phyloP scores from a whole-genome alignment of 2,329 filamentous ascomycete genomes.

The Ceratocystis cacaofunesta region DNA sequence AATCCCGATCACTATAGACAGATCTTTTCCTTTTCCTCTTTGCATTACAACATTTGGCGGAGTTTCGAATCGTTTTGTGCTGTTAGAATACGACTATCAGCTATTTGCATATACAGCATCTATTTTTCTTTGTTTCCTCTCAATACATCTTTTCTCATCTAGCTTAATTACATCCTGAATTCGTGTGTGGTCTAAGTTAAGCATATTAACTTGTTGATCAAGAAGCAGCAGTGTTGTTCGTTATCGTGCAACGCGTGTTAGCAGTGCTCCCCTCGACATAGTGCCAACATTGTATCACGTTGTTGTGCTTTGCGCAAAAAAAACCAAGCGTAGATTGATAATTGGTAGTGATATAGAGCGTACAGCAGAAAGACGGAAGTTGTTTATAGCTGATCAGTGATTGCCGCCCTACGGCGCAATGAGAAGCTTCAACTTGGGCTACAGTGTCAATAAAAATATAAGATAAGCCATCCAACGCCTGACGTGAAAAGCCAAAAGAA shows the following conservation, averaged over 20 bases:
- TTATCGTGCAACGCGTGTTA: neutral
- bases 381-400: neutral
- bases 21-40: conserved; percentile 3
- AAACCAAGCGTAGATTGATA: neutral
- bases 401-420: too few species aligned
- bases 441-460: neutral
- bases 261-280: neutral
- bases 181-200: neutral
- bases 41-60: neutral
- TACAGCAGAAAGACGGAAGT: neutral
- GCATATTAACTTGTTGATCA: neutral
- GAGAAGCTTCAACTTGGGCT: neutral
- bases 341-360: neutral
- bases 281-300: neutral
- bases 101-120: neutral
- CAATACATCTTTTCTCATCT: conserved; percentile 1
- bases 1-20: conserved; percentile 1
- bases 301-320: neutral
- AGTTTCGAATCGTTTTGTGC: conserved; percentile 8
- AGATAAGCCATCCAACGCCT: neutral
- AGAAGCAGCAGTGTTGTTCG: neutral
- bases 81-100: conserved; percentile 10
- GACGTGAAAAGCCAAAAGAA: neutral
- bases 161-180: neutral
- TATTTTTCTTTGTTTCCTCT: neutral